Evolutionary conservation across 805 yeast genomes (phyloP), one percentile per base, ranked within the genome.

Genomic region (Wickerhamomyces tratensis): DNA sequence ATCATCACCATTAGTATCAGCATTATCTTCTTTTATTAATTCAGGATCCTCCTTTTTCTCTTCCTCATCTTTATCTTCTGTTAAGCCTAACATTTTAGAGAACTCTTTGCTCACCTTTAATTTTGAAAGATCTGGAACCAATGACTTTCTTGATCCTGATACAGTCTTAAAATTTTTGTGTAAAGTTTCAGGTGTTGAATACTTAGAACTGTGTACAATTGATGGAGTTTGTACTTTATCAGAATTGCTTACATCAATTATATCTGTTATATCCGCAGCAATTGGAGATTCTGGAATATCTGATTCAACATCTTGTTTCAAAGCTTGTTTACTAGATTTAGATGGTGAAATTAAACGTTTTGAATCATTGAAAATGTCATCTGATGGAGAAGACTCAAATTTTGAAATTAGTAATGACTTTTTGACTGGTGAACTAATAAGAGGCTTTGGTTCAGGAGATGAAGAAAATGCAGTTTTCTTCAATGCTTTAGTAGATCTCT

Each of bases 61-160:
- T 5, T 41, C 43, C 9, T 43, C 49, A 2, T 27, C 45, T 14
- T 45, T 33, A 38, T 25, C 38, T 34, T 45, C 34, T 27, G 30
- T 7, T 13, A 61, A 50, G 5, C 65, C 59, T 40, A 68, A 51
- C 34, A 62, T 62, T 26, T 67, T 53, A 2, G 71, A 70, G 44
- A 69, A 62, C 7, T 55, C 63, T 2, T 55, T 41, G 15, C 64
- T 58, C 8, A 62, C 59, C 13, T 57, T 64, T 39, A 63, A 45
- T 35, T 58, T 58, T 5, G 53, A 46, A 14, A 63, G 44, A 46
- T 59, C 63, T 8, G 68, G 64, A 2, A 64, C 47, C 11, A 55
- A 35, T 1, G 58, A 51, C 44, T 40, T 54, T 43, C 62, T 56
- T 20, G 51, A 51, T 7, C 11, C 2, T 12, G 34, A 31, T 5